Percentiles rank a stretch among this genome's conserved stretches.
These are phyloP conservation scores for Termitomyces sp. DNA, from an alignment of 768 basidiomycete genomes.

Conservation along the genomic window DNA sequence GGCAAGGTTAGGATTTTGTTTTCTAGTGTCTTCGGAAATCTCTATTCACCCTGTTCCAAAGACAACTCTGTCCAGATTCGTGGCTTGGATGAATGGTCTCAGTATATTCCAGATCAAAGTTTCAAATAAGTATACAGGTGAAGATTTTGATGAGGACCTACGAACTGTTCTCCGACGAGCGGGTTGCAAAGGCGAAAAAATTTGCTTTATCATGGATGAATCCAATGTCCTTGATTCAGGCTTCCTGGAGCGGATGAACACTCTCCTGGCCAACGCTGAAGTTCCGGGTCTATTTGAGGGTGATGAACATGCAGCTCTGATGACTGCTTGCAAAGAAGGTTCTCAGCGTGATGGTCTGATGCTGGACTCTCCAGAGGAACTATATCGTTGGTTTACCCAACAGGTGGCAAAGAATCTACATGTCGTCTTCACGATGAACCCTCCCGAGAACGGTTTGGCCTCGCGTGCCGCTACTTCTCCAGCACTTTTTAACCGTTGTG, in stretches of 20 bases:
- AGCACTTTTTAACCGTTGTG: conserved; percentile 97
- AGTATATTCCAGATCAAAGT: conserved; percentile 99
- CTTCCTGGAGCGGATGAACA: conserved; percentile 99
- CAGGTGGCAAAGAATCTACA: conserved; percentile 98
- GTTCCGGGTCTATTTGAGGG: conserved; percentile 99
- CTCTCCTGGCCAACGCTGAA: conserved; percentile 97
- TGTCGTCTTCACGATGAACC: conserved; percentile 99
- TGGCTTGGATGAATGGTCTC: conserved; percentile 99
- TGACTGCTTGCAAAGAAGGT: conserved; percentile 99
- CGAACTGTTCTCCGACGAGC: conserved; percentile 91
- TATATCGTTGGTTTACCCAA: conserved; percentile 98
- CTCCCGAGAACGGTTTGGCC: conserved; percentile 91
- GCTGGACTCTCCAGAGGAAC: conserved; percentile 96
- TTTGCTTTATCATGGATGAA: conserved; percentile 99
- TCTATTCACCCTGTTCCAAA: conserved; percentile 25
- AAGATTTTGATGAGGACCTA: conserved; percentile 97
- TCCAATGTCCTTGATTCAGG: conserved; percentile 99
- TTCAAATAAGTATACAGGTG: conserved; percentile 97
- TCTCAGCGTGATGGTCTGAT: conserved; percentile 98
- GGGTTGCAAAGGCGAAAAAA: conserved; percentile 98
- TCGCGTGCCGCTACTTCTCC: conserved; percentile 97
- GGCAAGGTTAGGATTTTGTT: conserved; percentile 69
- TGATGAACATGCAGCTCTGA: conserved; percentile 95
- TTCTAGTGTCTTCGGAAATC: neutral
- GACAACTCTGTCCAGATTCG: conserved; percentile 97